Conservation (phyloP, 345 rosid genomes). For the Excoecaria agallocha region DNA sequence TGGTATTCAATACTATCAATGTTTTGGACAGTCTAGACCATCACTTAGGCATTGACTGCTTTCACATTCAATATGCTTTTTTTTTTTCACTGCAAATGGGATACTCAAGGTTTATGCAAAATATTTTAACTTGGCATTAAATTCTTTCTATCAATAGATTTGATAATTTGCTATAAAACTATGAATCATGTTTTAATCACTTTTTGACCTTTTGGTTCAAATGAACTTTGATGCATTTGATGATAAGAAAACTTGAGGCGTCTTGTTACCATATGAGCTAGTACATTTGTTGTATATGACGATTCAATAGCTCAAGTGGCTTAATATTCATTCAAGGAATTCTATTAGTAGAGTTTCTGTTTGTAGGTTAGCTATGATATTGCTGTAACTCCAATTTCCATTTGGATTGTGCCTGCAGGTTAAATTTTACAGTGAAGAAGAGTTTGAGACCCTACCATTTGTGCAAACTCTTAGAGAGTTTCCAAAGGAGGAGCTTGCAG, state of each 20-base stretch:
- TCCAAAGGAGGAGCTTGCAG: conserved; percentile 49
- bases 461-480: conserved; percentile 56
- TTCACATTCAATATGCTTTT: not conserved
- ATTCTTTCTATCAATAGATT: not conserved
- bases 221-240: not conserved
- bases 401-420: conserved; percentile 32
- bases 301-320: not conserved
- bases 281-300: not conserved
- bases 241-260: not conserved
- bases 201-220: not conserved
- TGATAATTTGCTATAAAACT: not conserved
- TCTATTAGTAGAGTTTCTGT: not conserved
- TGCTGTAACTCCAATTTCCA: conserved; percentile 5
- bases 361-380: conserved; percentile 12
- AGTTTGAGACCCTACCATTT: conserved; percentile 40
- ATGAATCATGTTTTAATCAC: not conserved
- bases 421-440: conserved; percentile 27
- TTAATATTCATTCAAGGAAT: not conserved
- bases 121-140: not conserved
- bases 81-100: not conserved
- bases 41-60: not conserved
- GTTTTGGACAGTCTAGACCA: not conserved
- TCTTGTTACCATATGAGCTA: not conserved
- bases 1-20: not conserved
- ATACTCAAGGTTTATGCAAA: not conserved